Evolutionary conservation across 1,284 basidiomycete species (phyloP), one percentile per base, ranked within the genome.

Genomic region (Ganoderma multipileum): DNA sequence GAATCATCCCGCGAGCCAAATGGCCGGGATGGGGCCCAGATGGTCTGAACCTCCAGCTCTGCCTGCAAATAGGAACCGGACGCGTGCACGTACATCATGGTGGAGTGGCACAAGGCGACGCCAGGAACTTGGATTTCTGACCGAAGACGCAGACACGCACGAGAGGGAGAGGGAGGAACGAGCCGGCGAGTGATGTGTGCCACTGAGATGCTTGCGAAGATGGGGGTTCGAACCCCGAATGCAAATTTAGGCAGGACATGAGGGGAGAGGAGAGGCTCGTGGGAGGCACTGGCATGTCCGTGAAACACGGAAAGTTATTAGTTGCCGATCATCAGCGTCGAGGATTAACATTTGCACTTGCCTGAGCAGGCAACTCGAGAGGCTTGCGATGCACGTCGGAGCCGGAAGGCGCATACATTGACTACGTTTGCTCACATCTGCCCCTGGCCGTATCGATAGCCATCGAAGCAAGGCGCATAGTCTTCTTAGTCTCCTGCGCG

Each of bases 221-320:
- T 50, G 42, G 66, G 66, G 66, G 62, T 33, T 28, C 50, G n/a
- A 64, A 39, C 67, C 63, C 66, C 66, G 64, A 54, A 64, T 55
- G 54, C 47, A 50, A n/a, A 16, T 47, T 36, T 23, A 14, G 42
- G 7, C 4, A 28, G 20, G 26, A 39, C 26, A 33, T 20, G 41
- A 62, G 42, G 42, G 42, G 16, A 3, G 23, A 20, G 26, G 7
- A 41, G 38, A 11, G 26, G 59, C 12, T 28, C 41, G 39, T 28
- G 59, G 9, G 57, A 39, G 36, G 36, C 12, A 18, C 23, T 47
- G 44, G 44, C 20, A 47, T 9, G 8, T n/a, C 44, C 47, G 47
- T 59, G 36, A 18, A 33, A 6, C 52, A 18, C 16, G 28, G 52
- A 30, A 30, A 26, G 14, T 14, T 28, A 52, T 28, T 28, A 52